Base-by-base conservation (phyloP, 2,329 filamentous ascomycete species). In the Verticillium nonalfalfae region DNA sequence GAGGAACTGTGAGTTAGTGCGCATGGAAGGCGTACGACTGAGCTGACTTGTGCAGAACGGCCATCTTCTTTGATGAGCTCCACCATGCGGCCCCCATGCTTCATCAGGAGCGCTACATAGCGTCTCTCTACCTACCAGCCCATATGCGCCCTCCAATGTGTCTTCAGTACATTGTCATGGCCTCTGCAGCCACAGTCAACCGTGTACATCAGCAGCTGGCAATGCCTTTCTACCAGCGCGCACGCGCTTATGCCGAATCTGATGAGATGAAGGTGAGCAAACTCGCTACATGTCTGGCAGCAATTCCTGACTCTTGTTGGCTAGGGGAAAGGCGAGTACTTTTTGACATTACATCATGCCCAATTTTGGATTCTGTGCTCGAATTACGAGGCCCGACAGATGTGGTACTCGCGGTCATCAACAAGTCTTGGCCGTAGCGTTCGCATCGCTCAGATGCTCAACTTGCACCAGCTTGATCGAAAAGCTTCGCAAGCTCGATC, bases 141-240 rank as follows among this genome's bases (percentile, higher is more conserved):
- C 15, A 39, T 4, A 34, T 50, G 11, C 38, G 14, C 7, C 57
- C 57, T 9, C 57, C 57, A 6, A 26, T 31, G 14, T 45, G 57
- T 21, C 57, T 58, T 2, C 57, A 58, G 26, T 40, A 50, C 57
- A 58, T 58, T 4, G 45, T 52, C 57, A 45, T 58, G 57, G 57
- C 57, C 14, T 33, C 45, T 4, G 57, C 57, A 13, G 57, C 57
- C 38, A 50, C 13, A 26, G 18, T 50, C 11, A 21, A 39, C 38
- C 5, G 26, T 18, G 18, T 11, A 18, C 36, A 50, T 14, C 14
- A 9, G 6, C 31, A 39, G 10, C n/a, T 40, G 38, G 57, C 57
- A 14, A 14, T 31, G 21, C 14, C 26, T 3, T 34, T 58, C 10
- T 58, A 58, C 7, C 38, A 18, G 10, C 38, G 21, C 6, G 38